Evolutionary conservation across 2,329 filamentous ascomycete species (phyloP).

Genomic region (Davidsoniella australis): DNA sequence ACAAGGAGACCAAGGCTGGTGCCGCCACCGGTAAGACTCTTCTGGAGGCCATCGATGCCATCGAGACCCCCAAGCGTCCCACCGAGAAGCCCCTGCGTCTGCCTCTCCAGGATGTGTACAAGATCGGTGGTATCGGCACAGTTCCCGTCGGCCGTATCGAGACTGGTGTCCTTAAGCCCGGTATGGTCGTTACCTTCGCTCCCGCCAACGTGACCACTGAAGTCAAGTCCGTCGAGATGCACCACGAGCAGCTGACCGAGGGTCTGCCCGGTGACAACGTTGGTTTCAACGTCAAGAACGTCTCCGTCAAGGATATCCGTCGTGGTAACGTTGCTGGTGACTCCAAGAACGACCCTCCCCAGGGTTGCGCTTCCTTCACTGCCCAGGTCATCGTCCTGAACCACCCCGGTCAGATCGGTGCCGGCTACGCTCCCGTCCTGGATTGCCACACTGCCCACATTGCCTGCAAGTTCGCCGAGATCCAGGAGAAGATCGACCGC

Average conservation of each 20-base stretch:
- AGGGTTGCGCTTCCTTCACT: constrained; percentile 83
- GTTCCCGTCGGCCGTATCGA: constrained; percentile 99
- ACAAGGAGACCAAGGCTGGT: constrained; percentile 74
- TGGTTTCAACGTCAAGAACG: constrained; percentile 99
- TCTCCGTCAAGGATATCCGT: constrained; percentile 99
- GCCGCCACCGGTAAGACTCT: constrained; percentile 92
- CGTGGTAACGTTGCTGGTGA: constrained; percentile 99
- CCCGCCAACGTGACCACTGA: constrained; percentile 98
- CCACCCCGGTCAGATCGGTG: constrained; percentile 99
- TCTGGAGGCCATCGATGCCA: constrained; percentile 94
- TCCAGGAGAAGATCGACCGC: constrained; percentile 99
- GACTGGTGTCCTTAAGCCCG: constrained; percentile 87
- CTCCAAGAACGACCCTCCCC: constrained; percentile 98
- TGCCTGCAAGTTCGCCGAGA: constrained; percentile 99
- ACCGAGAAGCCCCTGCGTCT: constrained; percentile 98
- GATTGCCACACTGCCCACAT: constrained; percentile 99
- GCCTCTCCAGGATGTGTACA: constrained; percentile 99
- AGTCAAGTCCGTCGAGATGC: constrained; percentile 99
- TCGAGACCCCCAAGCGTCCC: constrained; percentile 82
- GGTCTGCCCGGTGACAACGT: constrained; percentile 99
- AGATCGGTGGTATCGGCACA: constrained; percentile 99
- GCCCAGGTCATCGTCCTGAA: constrained; percentile 99
- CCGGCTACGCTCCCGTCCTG: constrained; percentile 95
- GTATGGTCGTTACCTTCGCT: constrained; percentile 95
- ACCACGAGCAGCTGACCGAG: constrained; percentile 96